Percentiles rank a stretch among this genome's conserved stretches.
phyloP scores from a whole-genome alignment of 768 basidiomycete genomes.

The Asterophora parasitica region DNA sequence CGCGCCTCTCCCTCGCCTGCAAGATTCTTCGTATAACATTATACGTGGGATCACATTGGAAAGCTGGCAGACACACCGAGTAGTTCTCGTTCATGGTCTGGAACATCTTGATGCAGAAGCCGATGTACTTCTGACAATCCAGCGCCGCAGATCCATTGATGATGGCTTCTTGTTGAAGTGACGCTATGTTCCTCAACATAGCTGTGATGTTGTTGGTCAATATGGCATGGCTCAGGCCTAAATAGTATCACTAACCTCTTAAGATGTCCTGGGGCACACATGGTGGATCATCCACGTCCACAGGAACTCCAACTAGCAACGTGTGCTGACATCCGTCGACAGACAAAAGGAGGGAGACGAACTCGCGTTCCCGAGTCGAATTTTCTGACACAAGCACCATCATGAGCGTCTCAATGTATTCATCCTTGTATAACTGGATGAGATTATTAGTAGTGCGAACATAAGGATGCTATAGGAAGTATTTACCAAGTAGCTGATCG shows the following conservation, averaged over 20 bases:
- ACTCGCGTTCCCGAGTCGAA: slow-evolving; percentile 54
- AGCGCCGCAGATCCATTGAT: slow-evolving; percentile 16
- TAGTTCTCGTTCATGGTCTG: slow-evolving; percentile 46
- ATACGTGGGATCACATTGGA: neutral
- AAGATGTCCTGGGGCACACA: slow-evolving; percentile 18
- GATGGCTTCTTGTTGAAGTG: slow-evolving; percentile 26
- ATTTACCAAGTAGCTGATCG: slow-evolving; percentile 52
- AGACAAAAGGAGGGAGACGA: slow-evolving; percentile 49
- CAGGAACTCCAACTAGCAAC: slow-evolving; percentile 4
- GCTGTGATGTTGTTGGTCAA: slow-evolving; percentile 25
- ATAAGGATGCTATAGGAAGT: neutral
- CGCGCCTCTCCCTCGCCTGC: slow-evolving; percentile 8
- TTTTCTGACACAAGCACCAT: slow-evolving; percentile 43
- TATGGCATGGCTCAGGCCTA: neutral
- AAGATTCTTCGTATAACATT: slow-evolving; percentile 16
- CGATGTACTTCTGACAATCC: slow-evolving; percentile 35
- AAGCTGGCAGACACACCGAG: slow-evolving; percentile 28
- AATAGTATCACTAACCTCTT: slow-evolving; percentile 6
- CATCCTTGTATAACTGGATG: slow-evolving; percentile 39
- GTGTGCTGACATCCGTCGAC: slow-evolving; percentile 30
- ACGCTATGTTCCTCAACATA: slow-evolving; percentile 40
- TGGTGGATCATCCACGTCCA: neutral
- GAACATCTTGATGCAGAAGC: slow-evolving; percentile 41
- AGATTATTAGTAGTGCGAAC: neutral
- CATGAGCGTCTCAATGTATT: slow-evolving; percentile 52